Percentiles rank a stretch among this genome's conserved stretches.
These are phyloP conservation scores for Saxophila tyrrhenica DNA, from an alignment of 495 filamentous ascomycete genomes.

Conservation along the genomic window DNA sequence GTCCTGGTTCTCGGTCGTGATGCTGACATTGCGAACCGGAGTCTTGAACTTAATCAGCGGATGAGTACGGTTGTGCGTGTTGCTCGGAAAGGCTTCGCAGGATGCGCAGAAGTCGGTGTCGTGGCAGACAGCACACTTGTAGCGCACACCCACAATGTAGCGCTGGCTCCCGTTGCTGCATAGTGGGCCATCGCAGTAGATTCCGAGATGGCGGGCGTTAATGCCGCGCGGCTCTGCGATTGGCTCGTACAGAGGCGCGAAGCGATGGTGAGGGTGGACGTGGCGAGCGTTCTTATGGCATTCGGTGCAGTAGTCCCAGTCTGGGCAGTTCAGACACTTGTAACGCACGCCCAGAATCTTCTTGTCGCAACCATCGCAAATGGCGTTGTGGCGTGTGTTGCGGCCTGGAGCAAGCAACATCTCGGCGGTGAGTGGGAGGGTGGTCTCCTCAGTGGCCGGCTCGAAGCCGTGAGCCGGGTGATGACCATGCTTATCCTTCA, in stretches of 20 bases:
- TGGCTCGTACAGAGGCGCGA: slow-evolving; percentile 76
- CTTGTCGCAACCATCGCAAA: slow-evolving; percentile 92
- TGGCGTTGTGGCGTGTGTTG: slow-evolving; percentile 67
- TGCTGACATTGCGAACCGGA: slow-evolving; percentile 75
- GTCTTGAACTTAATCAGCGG: slow-evolving; percentile 96
- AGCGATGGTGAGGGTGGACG: slow-evolving; percentile 76
- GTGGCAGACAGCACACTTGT: slow-evolving; percentile 95
- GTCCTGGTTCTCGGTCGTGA: slow-evolving; percentile 73
- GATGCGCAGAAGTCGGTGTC: slow-evolving; percentile 93
- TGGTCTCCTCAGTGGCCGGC: slow-evolving; percentile 45
- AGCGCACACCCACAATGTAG: slow-evolving; percentile 78
- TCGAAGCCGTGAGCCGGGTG: slow-evolving; percentile 79
- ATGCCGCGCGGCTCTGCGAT: slow-evolving; percentile 43
- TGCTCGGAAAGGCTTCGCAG: slow-evolving; percentile 78
- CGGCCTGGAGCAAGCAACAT: slow-evolving; percentile 70
- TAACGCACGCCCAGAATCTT: slow-evolving; percentile 81
- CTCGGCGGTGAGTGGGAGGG: slow-evolving; percentile 43
- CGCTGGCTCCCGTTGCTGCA: slow-evolving; percentile 50
- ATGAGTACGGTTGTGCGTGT: slow-evolving; percentile 85
- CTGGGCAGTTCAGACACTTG: slow-evolving; percentile 95
- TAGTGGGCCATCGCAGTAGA: slow-evolving; percentile 91
- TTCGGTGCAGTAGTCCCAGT: slow-evolving; percentile 89
- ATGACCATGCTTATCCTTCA: slow-evolving; percentile 72
- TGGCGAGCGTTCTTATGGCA: slow-evolving; percentile 56
- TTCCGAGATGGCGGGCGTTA: slow-evolving; percentile 53